Conservation (phyloP, 2,329 filamentous ascomycete species). For the Pseudocercospora macadamiae region DNA sequence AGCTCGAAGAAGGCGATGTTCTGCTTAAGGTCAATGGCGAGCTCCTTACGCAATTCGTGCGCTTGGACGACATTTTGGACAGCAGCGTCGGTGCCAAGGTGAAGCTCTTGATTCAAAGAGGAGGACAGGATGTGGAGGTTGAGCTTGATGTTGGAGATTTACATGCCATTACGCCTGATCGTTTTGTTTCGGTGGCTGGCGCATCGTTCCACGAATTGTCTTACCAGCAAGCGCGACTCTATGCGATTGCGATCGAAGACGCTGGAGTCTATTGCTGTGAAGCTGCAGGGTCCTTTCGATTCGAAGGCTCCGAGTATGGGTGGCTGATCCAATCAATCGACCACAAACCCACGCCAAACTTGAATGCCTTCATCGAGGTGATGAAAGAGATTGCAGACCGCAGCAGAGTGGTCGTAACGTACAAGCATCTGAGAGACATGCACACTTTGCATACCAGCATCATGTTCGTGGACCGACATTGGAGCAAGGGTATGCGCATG, state of each 20-base stretch:
- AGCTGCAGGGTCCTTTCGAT: slow-evolving; percentile 89
- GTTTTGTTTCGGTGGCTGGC: slow-evolving; percentile 91
- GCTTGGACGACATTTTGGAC: slow-evolving; percentile 88
- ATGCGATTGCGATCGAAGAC: slow-evolving; percentile 80
- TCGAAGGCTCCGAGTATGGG: slow-evolving; percentile 86
- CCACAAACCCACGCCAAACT: slow-evolving; percentile 84
- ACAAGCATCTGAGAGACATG: slow-evolving; percentile 91
- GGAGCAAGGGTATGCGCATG: slow-evolving; percentile 92
- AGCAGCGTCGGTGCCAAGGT: slow-evolving; percentile 80
- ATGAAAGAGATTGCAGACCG: slow-evolving; percentile 82
- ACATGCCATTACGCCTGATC: slow-evolving; percentile 91
- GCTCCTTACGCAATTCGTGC: slow-evolving; percentile 89
- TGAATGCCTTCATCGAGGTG: slow-evolving; percentile 87
- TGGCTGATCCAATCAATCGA: slow-evolving; percentile 94
- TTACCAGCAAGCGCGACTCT: slow-evolving; percentile 95
- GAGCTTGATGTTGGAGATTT: slow-evolving; percentile 85
- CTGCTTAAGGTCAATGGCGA: slow-evolving; percentile 91
- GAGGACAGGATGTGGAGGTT: slow-evolving; percentile 83
- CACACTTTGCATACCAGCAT: slow-evolving; percentile 94
- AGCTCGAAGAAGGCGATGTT: slow-evolving; percentile 92
- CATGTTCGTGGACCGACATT: slow-evolving; percentile 90
- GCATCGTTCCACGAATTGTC: slow-evolving; percentile 95
- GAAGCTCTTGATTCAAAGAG: slow-evolving; percentile 80
- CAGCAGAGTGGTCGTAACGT: slow-evolving; percentile 87
- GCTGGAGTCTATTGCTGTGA: slow-evolving; percentile 91